Percentiles rank a stretch among this genome's conserved stretches.
Conservation (phyloP, 1,139 yeast genomes). For the Saccharomyces hybrid region DNA sequence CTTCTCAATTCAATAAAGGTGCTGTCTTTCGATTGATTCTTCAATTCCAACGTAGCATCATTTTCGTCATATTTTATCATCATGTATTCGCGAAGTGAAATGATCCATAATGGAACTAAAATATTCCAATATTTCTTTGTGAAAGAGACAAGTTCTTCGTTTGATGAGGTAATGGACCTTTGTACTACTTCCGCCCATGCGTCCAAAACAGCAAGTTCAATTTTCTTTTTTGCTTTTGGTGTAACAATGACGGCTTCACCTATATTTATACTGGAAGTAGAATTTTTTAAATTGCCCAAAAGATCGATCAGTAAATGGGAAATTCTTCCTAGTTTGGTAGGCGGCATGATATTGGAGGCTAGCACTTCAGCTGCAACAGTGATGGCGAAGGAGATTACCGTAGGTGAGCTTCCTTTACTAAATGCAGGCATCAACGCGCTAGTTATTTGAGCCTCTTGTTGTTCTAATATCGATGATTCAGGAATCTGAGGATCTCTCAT, state of each 20-base stretch:
- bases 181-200: slow-evolving; percentile 84
- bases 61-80: slow-evolving; percentile 45
- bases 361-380: slow-evolving; percentile 74
- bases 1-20: slow-evolving; percentile 12
- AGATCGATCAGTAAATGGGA: slow-evolving; percentile 60
- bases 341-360: slow-evolving; percentile 45
- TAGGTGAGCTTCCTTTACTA: slow-evolving; percentile 61
- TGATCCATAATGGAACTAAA: slow-evolving; percentile 73
- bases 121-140: slow-evolving; percentile 52
- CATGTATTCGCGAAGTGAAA: slow-evolving; percentile 68
- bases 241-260: slow-evolving; percentile 38
- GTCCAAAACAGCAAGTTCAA: slow-evolving; percentile 65
- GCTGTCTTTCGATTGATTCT: slow-evolving; percentile 27
- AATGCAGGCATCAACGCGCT: slow-evolving; percentile 89
- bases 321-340: slow-evolving; percentile 50
- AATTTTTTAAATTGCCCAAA: slow-evolving; percentile 46
- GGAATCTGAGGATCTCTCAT: slow-evolving; percentile 69
- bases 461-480: slow-evolving; percentile 68
- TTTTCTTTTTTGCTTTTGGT: slow-evolving; percentile 48
- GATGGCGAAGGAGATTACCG: slow-evolving; percentile 70
- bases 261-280: slow-evolving; percentile 25
- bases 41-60: neutral
- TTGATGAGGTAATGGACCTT: slow-evolving; percentile 35
- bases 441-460: slow-evolving; percentile 89
- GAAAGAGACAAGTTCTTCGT: slow-evolving; percentile 36